A percentile compares a stretch with the other conserved stretches of the same genome.
These are phyloP conservation scores for Graphilbum ipis-grandicollis DNA, from an alignment of 2,329 filamentous ascomycete genomes.

Conservation along the genomic window DNA sequence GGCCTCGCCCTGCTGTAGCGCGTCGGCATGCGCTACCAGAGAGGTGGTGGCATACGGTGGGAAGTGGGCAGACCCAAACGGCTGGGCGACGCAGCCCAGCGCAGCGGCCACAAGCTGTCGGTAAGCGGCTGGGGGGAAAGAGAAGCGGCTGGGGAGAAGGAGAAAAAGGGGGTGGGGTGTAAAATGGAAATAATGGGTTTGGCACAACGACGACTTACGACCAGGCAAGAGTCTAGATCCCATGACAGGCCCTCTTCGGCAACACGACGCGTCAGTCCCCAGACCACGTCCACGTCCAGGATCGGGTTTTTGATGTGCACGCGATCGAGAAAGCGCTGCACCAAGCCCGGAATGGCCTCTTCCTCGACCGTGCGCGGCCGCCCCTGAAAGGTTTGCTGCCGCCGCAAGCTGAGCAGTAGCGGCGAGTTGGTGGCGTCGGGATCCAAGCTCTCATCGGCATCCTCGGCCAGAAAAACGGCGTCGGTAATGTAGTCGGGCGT, in stretches of 20 bases:
- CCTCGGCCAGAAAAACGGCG: background rate
- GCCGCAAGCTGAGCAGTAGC: background rate
- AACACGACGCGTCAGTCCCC: background rate
- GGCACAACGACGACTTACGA: background rate
- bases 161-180: too few species aligned
- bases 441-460: background rate
- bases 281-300: conserved; percentile 1
- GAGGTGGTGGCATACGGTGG: background rate
- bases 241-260: conserved; percentile 1
- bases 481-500: background rate
- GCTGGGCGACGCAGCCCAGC: background rate
- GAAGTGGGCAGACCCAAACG: background rate
- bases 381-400: background rate
- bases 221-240: conserved; percentile 1
- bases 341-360: background rate
- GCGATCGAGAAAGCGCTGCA: conserved; percentile 1
- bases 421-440: too few species aligned
- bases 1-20: background rate
- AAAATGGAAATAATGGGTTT: too few species aligned
- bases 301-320: conserved; percentile 3
- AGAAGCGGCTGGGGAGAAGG: background rate
- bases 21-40: background rate
- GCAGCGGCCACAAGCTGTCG: background rate
- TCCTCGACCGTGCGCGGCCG: background rate
- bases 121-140: background rate